Percentiles rank a stretch among this genome's conserved stretches.
phyloP scores from a whole-genome alignment of 2,329 filamentous ascomycete genomes.

The Fusarium verrucosum region DNA sequence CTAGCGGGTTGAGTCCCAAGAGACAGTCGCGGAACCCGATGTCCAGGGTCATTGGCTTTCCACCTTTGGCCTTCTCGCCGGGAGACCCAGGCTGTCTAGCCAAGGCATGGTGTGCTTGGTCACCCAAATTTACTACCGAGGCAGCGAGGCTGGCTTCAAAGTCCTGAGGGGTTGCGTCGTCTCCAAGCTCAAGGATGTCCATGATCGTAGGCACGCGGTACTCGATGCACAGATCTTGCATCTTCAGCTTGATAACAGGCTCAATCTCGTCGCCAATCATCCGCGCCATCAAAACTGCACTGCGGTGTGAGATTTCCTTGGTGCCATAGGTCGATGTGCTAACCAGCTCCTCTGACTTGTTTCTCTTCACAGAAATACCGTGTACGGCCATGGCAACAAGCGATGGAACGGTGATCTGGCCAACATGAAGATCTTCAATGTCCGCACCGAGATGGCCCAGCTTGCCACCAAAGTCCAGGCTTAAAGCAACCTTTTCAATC shows the following conservation, averaged over 20 bases:
- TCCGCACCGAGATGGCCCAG: constrained; percentile 71
- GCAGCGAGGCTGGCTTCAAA: constrained; percentile 79
- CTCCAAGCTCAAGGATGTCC: constrained; percentile 76
- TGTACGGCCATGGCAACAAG: constrained; percentile 81
- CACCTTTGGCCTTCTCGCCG: constrained; percentile 43
- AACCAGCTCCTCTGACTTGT: constrained; percentile 75
- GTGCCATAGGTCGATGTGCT: constrained; percentile 56
- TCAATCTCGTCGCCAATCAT: constrained; percentile 96
- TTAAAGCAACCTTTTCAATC: constrained; percentile 69
- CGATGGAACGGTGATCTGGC: constrained; percentile 85
- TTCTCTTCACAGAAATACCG: constrained; percentile 68
- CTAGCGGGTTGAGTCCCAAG: constrained; percentile 83
- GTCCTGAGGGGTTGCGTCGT: constrained; percentile 74
- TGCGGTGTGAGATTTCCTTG: constrained; percentile 41
- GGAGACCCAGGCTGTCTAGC: constrained; percentile 41
- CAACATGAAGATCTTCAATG: constrained; percentile 72
- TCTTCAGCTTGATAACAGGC: constrained; percentile 85
- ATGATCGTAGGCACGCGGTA: constrained; percentile 87
- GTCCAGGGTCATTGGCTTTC: constrained; percentile 73
- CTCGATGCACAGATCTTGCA: constrained; percentile 86
- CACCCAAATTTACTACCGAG: constrained; percentile 80
- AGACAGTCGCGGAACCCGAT: constrained; percentile 83
- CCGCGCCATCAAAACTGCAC: constrained; percentile 79
- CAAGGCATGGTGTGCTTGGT: constrained; percentile 65
- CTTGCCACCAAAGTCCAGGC: constrained; percentile 71